phyloP scores from a whole-genome alignment of 495 filamentous ascomycete species.

The Rusavskia elegans region DNA sequence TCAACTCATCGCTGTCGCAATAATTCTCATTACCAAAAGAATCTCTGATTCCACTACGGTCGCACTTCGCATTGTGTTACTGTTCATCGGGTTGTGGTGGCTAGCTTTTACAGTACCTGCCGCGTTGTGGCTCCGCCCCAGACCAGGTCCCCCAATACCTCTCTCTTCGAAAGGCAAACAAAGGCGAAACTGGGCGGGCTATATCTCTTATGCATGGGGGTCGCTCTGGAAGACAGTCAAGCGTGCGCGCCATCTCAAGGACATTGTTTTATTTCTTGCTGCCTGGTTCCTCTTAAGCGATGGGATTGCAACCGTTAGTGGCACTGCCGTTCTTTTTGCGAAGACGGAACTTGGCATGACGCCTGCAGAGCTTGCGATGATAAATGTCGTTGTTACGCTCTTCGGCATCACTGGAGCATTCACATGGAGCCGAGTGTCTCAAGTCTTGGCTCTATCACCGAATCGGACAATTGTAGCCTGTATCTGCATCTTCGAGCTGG shows the following conservation, averaged over 20 bases:
- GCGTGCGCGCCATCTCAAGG: conserved; percentile 64
- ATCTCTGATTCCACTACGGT: conserved; percentile 56
- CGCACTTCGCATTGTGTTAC: conserved; percentile 67
- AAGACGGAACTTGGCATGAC: conserved; percentile 89
- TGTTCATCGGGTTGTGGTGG: conserved; percentile 90
- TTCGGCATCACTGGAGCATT: conserved; percentile 79
- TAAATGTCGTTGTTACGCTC: conserved; percentile 77
- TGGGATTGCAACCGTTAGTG: conserved; percentile 85
- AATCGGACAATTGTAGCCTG: conserved; percentile 83
- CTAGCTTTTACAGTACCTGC: conserved; percentile 80
- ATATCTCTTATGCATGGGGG: conserved; percentile 69
- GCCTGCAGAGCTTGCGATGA: conserved; percentile 73
- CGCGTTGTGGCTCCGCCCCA: conserved; percentile 73
- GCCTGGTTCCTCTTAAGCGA: conserved; percentile 94
- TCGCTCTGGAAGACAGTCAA: conserved; percentile 66
- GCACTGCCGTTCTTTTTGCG: conserved; percentile 87
- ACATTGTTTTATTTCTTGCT: conserved; percentile 72
- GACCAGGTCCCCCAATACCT: conserved; percentile 68
- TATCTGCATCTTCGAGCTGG: conserved; percentile 77
- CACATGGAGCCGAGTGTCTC: conserved; percentile 67
- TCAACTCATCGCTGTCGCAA: conserved; percentile 58
- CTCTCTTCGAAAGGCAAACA: conserved; percentile 21
- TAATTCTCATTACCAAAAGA: conserved; percentile 50
- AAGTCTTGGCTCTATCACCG: conserved; percentile 44
- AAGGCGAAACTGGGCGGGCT: conserved; percentile 34